Evolutionary conservation across 2,329 filamentous ascomycete species (phyloP), one percentile per base, ranked within the genome.

Genomic region (Diaporthe eres): DNA sequence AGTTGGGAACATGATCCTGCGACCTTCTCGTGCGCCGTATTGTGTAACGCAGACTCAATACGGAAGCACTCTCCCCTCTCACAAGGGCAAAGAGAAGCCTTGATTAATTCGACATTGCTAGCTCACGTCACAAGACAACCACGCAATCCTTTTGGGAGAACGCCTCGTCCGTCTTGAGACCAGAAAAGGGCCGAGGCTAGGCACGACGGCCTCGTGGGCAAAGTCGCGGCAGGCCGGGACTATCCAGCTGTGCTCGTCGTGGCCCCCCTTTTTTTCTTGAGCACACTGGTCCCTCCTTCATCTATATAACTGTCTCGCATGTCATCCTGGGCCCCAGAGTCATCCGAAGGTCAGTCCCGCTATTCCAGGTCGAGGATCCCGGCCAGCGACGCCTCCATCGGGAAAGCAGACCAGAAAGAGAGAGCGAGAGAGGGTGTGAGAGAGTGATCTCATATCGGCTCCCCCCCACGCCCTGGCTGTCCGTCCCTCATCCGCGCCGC

Each of bases 171-270:
- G 65, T 68, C 65, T 68, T 34, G 9, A 68, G 15, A 39, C 31
- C 31, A 53, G 31, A 53, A 68, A 39, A 53, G 65, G 47, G 7
- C 47, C 65, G 65, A 39, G 47, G 65, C 65, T 53, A n/a, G 42
- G 49, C 34, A 42, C 15, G 8, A 70, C 65, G 31, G 65, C 65
- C 65, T 70, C 65, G 65, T 51, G 63, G 42, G n/a, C 25, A 39
- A 39, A 47, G 31, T 72, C 72, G 72, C 72, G 68, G 68, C 68
- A 51, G 67, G 72, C 68, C 57, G 49, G 72, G 53, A 71, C 67
- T 44, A 42, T 71, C 55, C 53, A 63, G 49, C 57, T 55, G 31
- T 39, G 71, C 34, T 34, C 34, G 34, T 53, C n/a, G n/a, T 55
- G 49, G 65, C 1, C 34, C 65, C 65, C 65, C 31, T 51, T 70